Evolutionary conservation across 2,329 filamentous ascomycete species (phyloP).

Genomic region (Diaporthe destruens): DNA sequence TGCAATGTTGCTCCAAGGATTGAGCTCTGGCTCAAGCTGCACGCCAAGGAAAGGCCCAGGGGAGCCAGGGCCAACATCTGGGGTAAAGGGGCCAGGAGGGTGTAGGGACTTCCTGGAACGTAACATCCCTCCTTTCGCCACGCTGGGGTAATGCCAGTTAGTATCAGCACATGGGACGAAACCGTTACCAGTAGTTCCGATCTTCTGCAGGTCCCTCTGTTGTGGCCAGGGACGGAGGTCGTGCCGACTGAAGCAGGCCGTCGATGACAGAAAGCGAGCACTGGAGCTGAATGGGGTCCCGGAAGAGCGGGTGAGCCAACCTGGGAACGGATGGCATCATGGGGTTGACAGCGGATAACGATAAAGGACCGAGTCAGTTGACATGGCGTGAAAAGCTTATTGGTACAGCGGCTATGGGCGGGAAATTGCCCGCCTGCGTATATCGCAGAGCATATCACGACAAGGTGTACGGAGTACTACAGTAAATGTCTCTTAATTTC

Average conservation of each 20-base stretch:
- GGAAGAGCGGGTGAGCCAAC: background rate
- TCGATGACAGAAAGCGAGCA: background rate
- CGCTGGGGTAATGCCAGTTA: constrained; percentile 6
- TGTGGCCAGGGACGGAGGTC: constrained; percentile 5
- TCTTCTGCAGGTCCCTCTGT: constrained; percentile 5
- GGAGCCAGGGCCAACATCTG: constrained; percentile 10
- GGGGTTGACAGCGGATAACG: background rate
- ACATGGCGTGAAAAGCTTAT: constrained; percentile 26
- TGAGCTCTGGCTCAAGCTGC: constrained; percentile 25
- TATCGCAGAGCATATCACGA: constrained; percentile 3
- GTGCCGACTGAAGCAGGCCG: background rate
- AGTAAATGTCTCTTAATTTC: background rate
- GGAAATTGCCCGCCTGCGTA: constrained; percentile 15
- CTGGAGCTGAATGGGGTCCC: constrained; percentile 3
- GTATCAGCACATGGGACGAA: constrained; percentile 20
- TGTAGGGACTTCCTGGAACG: constrained; percentile 14
- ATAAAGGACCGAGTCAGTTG: constrained; percentile 13
- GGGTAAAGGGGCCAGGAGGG: constrained; percentile 26
- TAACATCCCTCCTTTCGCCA: background rate
- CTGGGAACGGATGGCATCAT: background rate
- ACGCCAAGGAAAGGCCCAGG: constrained; percentile 7
- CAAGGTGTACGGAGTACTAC: background rate
- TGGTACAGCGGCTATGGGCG: background rate
- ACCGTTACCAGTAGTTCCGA: constrained; percentile 7
- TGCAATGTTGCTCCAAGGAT: constrained; percentile 5